Conservation (phyloP, 148 eudicot species). For the Vaccinium vitisidaea region DNA sequence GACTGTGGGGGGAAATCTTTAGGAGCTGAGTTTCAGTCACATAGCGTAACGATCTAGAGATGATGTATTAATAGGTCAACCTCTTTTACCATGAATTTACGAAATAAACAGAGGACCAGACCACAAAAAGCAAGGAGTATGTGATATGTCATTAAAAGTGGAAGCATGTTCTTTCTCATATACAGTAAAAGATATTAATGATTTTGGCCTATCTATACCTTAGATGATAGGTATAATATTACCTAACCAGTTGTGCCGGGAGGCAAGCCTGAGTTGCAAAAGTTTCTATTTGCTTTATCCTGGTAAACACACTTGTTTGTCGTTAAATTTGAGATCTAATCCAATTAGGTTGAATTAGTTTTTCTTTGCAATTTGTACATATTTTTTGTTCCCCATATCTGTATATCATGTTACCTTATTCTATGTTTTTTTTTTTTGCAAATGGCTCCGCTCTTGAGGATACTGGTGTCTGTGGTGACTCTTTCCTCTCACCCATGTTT, state of each 20-base stretch:
- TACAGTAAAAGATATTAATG: neutral
- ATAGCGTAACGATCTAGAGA: neutral
- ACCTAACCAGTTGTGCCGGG: constrained; percentile 5
- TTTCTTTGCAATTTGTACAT: neutral
- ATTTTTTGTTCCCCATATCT: neutral
- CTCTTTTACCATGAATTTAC: neutral
- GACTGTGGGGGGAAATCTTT: neutral
- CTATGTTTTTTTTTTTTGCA: neutral
- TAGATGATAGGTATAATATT: neutral
- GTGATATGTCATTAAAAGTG: constrained; percentile 14
- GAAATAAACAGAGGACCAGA: neutral
- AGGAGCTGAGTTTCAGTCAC: neutral
- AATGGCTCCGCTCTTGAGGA: neutral
- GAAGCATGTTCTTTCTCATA: neutral
- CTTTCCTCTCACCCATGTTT: neutral
- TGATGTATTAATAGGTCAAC: neutral
- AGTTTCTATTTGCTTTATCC: constrained; percentile 11
- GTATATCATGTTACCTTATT: neutral
- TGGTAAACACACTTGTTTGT: constrained; percentile 1
- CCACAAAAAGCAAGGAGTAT: constrained; percentile 6
- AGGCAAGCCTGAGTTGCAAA: constrained; percentile 7
- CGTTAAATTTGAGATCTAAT: neutral
- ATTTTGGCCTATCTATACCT: neutral
- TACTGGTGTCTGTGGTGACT: neutral
- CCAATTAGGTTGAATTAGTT: neutral